These are phyloP conservation scores for Rhodomyrtus psidioides DNA, from an alignment of 441 rosid genomes.

Conservation along the genomic window DNA sequence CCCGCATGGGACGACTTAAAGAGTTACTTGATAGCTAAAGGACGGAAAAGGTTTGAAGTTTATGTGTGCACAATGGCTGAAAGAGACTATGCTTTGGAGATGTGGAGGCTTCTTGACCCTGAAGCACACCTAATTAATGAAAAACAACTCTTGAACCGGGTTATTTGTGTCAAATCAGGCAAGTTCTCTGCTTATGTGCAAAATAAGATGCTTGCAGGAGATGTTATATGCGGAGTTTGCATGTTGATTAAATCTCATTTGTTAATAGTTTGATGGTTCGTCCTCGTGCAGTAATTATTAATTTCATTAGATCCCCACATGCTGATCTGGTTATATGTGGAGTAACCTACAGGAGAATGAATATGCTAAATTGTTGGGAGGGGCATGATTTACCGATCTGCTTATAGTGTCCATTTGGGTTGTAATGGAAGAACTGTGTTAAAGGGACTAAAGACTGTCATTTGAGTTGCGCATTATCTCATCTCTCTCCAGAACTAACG, in stretches of 20 bases:
- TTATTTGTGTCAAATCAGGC: slow-evolving; percentile 94
- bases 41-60: slow-evolving; percentile 88
- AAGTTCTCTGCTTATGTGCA: slow-evolving; percentile 9
- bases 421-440: not conserved
- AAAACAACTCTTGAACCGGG: slow-evolving; percentile 66
- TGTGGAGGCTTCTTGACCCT: slow-evolving; percentile 98
- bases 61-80: slow-evolving; percentile 98
- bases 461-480: not conserved
- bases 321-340: not conserved
- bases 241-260: not conserved
- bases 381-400: not conserved
- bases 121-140: slow-evolving; percentile 65
- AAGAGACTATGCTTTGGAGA: slow-evolving; percentile 93
- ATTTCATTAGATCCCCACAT: not conserved
- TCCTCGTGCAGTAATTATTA: not conserved
- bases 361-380: not conserved
- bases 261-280: not conserved
- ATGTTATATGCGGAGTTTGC: not conserved
- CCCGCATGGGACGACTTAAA: slow-evolving; percentile 96
- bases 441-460: not conserved
- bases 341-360: not conserved
- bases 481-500: not conserved
- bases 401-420: not conserved
- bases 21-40: slow-evolving; percentile 79
- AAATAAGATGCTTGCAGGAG: not conserved